Percentiles rank a stretch among this genome's conserved stretches.
These are phyloP conservation scores for Fraxinus sp. DNA, from an alignment of 305 asterid species.

Conservation along the genomic window DNA sequence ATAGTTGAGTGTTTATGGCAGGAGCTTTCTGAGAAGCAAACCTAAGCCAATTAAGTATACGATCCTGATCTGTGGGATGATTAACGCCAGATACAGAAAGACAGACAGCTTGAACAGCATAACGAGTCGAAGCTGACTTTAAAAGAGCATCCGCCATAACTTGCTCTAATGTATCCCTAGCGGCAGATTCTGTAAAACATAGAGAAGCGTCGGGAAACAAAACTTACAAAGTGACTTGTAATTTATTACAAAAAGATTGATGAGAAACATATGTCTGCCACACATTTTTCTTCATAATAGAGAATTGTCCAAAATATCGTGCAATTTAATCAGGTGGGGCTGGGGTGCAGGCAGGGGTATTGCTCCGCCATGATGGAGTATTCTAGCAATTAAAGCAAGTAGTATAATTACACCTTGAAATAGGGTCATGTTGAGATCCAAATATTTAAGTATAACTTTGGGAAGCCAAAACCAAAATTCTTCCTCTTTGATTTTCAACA, in stretches of 20 bases:
- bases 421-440: neutral
- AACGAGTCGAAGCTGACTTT: slow-evolving; percentile 62
- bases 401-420: neutral
- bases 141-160: slow-evolving; percentile 87
- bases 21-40: slow-evolving; percentile 19
- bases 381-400: neutral
- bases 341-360: neutral
- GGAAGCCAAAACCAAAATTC: neutral
- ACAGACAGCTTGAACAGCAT: slow-evolving; percentile 76
- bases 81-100: slow-evolving; percentile 87
- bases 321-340: neutral
- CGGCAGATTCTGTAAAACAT: slow-evolving; percentile 59
- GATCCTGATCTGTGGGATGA: slow-evolving; percentile 69
- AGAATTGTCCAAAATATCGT: neutral
- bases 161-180: slow-evolving; percentile 73
- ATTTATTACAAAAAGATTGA: neutral
- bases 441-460: neutral
- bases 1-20: slow-evolving; percentile 7
- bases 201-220: neutral
- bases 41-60: slow-evolving; percentile 82
- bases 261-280: neutral
- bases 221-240: slow-evolving; percentile 7
- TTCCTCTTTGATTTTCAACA: neutral
- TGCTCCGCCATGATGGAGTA: neutral
- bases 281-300: neutral